Evolutionary conservation across 2,329 filamentous ascomycete genomes (phyloP).

Genomic region (Neonectria hederae): DNA sequence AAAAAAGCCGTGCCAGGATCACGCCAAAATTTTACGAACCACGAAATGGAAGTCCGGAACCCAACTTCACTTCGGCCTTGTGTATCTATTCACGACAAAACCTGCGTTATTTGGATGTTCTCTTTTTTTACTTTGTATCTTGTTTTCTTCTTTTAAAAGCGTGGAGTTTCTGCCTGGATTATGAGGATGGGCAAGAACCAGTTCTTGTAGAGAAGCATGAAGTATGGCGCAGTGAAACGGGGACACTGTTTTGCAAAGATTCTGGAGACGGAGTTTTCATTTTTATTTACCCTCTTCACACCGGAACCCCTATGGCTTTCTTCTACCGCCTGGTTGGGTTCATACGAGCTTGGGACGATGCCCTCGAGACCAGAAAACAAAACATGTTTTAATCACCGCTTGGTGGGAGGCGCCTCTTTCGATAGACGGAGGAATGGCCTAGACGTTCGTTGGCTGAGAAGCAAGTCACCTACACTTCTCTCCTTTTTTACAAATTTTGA

Average conservation of each 20-base stretch:
- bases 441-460: constrained; percentile 35
- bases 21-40: constrained; percentile 37
- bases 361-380: constrained; percentile 27
- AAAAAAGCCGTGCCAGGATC: constrained; percentile 38
- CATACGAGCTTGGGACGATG: constrained; percentile 22
- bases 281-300: constrained; percentile 13
- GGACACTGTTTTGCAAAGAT: constrained; percentile 29
- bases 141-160: constrained; percentile 38
- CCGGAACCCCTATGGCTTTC: constrained; percentile 14
- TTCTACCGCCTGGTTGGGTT: constrained; percentile 16
- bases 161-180: constrained; percentile 41
- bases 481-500: constrained; percentile 20
- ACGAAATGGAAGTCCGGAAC: constrained; percentile 41
- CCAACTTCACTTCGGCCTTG: constrained; percentile 34
- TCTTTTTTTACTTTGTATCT: constrained; percentile 31
- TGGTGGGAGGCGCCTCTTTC: constrained; percentile 34
- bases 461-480: constrained; percentile 31
- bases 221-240: constrained; percentile 41
- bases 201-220: constrained; percentile 44
- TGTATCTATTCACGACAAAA: constrained; percentile 32
- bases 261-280: constrained; percentile 34
- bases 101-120: constrained; percentile 14
- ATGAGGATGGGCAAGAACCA: constrained; percentile 41
- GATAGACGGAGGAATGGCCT: constrained; percentile 38
- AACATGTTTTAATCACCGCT: constrained; percentile 29